Conservation (phyloP, 2,329 filamentous ascomycete species). For the Ophiostoma piceae region DNA sequence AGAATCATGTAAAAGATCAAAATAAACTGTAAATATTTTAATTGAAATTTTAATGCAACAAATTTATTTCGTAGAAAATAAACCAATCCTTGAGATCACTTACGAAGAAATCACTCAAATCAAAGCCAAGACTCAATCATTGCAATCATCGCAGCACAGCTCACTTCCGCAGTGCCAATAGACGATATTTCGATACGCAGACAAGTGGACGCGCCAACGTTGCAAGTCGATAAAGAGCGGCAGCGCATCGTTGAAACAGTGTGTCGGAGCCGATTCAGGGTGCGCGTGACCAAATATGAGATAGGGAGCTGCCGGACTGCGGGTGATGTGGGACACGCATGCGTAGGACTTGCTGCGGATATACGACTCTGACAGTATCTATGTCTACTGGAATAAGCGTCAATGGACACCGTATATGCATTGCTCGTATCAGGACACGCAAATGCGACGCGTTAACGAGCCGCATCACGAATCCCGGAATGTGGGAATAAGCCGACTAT, state of each 20-base stretch:
- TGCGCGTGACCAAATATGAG: constrained; percentile 6
- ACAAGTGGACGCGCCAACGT: neutral
- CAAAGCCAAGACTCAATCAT: too few species aligned
- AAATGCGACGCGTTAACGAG: neutral
- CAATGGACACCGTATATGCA: neutral
- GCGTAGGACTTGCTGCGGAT: neutral
- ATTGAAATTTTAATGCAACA: neutral
- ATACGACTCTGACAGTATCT: neutral
- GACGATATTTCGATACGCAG: neutral
- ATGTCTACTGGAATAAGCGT: too few species aligned
- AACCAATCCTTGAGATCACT: neutral
- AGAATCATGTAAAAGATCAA: too few species aligned
- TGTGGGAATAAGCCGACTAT: neutral
- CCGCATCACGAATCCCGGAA: neutral
- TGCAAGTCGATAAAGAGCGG: constrained; percentile 3
- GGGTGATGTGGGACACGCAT: neutral
- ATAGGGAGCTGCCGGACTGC: constrained; percentile 5
- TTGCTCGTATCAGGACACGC: neutral
- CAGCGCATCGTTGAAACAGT: neutral
- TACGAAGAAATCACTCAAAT: too few species aligned
- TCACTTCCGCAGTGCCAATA: constrained; percentile 5
- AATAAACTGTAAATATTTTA: neutral
- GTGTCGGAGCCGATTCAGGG: constrained; percentile 9
- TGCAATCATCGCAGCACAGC: too few species aligned
- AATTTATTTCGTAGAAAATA: neutral